phyloP scores from a whole-genome alignment of 345 rosid genomes.

The Euclidium syriacum region DNA sequence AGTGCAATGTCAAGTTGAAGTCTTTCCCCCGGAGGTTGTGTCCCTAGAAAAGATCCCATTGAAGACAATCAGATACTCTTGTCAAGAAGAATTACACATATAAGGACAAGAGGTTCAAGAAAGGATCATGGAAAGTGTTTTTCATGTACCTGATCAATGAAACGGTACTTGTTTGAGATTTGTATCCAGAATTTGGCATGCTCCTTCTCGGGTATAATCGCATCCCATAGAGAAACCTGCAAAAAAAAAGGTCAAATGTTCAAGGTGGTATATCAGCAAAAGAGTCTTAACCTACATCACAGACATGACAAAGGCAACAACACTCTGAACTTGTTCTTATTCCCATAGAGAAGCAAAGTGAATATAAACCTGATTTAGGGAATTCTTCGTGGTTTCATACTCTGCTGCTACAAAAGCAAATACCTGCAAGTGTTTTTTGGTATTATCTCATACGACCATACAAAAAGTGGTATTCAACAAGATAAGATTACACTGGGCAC shows the following conservation, averaged over 20 bases:
- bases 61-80: not conserved
- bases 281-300: not conserved
- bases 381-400: slow-evolving; percentile 69
- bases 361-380: slow-evolving; percentile 71
- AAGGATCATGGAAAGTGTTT: not conserved
- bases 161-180: slow-evolving; percentile 81
- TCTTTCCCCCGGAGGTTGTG: slow-evolving; percentile 74
- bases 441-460: not conserved
- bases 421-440: slow-evolving; percentile 44
- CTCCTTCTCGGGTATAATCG: slow-evolving; percentile 74
- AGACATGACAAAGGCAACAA: not conserved
- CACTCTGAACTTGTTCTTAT: slow-evolving; percentile 1
- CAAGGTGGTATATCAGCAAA: not conserved
- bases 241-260: not conserved
- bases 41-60: slow-evolving; percentile 46
- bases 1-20: slow-evolving; percentile 86
- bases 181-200: slow-evolving; percentile 79
- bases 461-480: not conserved
- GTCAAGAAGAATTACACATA: not conserved
- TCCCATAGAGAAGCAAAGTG: not conserved
- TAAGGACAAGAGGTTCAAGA: not conserved
- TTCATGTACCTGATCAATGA: slow-evolving; percentile 70
- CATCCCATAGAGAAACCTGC: slow-evolving; percentile 94
- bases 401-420: slow-evolving; percentile 88
- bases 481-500: not conserved